Percentiles rank a stretch among this genome's conserved stretches.
phyloP scores from a whole-genome alignment of 2,329 filamentous ascomycete species.

The Cryphonectria naterciae region DNA sequence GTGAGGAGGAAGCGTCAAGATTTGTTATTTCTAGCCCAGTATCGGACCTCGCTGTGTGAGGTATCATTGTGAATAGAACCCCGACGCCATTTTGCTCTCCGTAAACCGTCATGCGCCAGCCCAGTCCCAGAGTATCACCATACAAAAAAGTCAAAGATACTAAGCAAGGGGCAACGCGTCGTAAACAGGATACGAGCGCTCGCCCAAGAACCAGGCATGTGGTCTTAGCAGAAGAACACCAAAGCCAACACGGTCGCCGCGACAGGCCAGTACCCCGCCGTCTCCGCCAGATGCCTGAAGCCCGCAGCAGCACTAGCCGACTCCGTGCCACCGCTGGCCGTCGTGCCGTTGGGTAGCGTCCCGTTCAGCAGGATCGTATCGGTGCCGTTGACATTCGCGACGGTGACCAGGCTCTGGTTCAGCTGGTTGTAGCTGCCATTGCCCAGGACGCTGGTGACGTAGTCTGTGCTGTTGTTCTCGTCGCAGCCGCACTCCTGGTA shows the following conservation, averaged over 20 bases:
- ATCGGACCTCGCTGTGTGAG: neutral
- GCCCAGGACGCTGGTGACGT: slow-evolving; percentile 66
- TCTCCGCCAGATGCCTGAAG: slow-evolving; percentile 40
- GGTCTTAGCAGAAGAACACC: slow-evolving; percentile 46
- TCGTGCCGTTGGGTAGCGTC: slow-evolving; percentile 72
- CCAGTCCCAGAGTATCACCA: neutral
- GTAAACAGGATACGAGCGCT: neutral
- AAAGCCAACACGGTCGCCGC: slow-evolving; percentile 49
- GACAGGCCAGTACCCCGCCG: slow-evolving; percentile 56
- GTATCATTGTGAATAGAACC: neutral
- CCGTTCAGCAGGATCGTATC: slow-evolving; percentile 73
- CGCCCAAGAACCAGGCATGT: neutral
- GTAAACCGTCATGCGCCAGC: neutral
- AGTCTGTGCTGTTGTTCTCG: slow-evolving; percentile 63
- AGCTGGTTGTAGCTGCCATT: slow-evolving; percentile 63
- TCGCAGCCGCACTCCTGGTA: slow-evolving; percentile 69
- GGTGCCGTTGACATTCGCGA: slow-evolving; percentile 66
- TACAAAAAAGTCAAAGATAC: neutral
- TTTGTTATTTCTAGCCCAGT: neutral
- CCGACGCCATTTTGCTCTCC: neutral
- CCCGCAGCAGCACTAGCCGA: slow-evolving; percentile 42
- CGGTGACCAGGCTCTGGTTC: slow-evolving; percentile 64
- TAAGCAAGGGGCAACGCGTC: neutral
- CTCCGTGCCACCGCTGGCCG: slow-evolving; percentile 51
- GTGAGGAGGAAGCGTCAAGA: neutral